Evolutionary conservation across 352 stramenopile genomes (phyloP).

Genomic region (Phytophthora niederhauseri): DNA sequence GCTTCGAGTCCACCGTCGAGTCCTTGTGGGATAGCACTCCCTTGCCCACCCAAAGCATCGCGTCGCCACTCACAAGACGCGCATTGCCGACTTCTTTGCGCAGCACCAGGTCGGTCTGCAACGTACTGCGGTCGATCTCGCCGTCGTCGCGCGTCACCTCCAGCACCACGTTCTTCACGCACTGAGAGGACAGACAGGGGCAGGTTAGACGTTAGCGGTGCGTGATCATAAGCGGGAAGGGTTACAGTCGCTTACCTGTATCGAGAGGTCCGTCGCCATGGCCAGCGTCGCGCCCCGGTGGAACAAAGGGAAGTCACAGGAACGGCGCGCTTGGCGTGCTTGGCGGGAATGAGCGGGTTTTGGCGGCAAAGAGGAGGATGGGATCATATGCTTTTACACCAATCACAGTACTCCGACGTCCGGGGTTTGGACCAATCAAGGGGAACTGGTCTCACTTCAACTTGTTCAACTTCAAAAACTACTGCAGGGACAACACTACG

Average conservation of each 20-base stretch:
- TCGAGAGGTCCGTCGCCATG: conserved; percentile 37
- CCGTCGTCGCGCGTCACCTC: conserved; percentile 58
- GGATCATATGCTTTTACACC: conserved; percentile 13
- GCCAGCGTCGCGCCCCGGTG: conserved; percentile 6
- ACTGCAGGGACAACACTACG: neutral
- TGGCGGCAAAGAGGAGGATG: conserved; percentile 48
- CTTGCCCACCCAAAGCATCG: conserved; percentile 71
- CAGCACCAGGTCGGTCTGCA: conserved; percentile 55
- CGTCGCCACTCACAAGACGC: conserved; percentile 73
- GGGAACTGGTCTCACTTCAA: conserved; percentile 28
- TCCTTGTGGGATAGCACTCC: conserved; percentile 58
- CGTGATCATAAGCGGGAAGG: neutral
- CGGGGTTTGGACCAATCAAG: conserved; percentile 25
- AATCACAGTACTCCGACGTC: conserved; percentile 17
- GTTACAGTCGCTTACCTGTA: conserved; percentile 26
- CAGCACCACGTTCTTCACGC: conserved; percentile 56
- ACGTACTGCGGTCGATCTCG: conserved; percentile 35
- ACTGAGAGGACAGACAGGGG: conserved; percentile 34
- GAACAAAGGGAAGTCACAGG: conserved; percentile 22
- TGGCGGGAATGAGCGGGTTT: conserved; percentile 38
- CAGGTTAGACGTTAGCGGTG: conserved; percentile 1
- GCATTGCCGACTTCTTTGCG: conserved; percentile 87
- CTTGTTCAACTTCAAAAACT: conserved; percentile 25
- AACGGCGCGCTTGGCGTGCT: conserved; percentile 2
- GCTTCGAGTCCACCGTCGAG: conserved; percentile 33